Evolutionary conservation across 257 asterid genomes (phyloP).

Genomic region (Jaltomata sinuosa): DNA sequence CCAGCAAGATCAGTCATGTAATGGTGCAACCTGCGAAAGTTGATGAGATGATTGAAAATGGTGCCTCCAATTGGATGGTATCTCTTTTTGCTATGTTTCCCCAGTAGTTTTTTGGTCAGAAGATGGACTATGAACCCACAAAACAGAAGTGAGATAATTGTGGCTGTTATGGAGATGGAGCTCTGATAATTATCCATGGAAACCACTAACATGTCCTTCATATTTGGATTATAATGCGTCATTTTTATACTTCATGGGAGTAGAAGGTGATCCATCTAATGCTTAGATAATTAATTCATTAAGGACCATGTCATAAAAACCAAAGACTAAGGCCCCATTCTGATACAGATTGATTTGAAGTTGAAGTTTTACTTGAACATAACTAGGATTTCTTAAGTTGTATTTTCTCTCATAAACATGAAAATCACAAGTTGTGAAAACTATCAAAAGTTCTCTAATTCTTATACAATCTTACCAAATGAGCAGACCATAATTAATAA

Average conservation of each 20-base stretch:
- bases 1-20: no score
- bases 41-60: constrained; percentile 35
- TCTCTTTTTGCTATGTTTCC: constrained; percentile 17
- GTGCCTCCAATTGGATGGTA: constrained; percentile 70
- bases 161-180: constrained; percentile 11
- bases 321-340: no score
- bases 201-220: neutral
- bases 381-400: no score
- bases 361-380: no score
- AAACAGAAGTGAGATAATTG: constrained; percentile 10
- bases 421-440: no score
- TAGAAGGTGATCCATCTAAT: neutral
- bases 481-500: no score
- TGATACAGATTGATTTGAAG: no score
- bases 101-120: constrained; percentile 12
- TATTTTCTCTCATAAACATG: no score
- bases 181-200: constrained; percentile 8
- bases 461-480: no score
- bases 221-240: neutral
- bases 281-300: neutral
- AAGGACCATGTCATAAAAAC: no score
- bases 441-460: no score
- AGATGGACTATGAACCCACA: constrained; percentile 4
- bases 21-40: constrained; percentile 44
- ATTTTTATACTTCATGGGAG: neutral